Evolutionary conservation across 2,329 filamentous ascomycete genomes (phyloP).

Genomic region (Nemania sp.): DNA sequence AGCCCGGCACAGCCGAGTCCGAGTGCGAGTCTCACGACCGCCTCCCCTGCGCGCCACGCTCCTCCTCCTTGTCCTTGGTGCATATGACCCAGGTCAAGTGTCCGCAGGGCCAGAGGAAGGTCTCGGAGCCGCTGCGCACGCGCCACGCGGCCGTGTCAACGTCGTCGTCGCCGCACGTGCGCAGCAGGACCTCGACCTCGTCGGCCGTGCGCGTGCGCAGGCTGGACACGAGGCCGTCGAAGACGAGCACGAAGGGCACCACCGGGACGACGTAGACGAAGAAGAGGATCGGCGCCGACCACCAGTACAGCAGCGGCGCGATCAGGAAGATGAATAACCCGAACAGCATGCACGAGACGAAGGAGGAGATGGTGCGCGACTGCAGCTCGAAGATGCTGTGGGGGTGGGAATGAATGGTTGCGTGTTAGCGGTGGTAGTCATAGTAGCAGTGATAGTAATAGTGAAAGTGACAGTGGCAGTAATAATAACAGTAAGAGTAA

Average conservation of each 20-base stretch:
- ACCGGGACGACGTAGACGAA: conserved; percentile 71
- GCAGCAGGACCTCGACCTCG: conserved; percentile 66
- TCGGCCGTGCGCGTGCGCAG: conserved; percentile 68
- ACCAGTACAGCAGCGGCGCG: conserved; percentile 57
- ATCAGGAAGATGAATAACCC: conserved; percentile 56
- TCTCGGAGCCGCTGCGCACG: conserved; percentile 51
- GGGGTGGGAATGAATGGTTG: too few species aligned
- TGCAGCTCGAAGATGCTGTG: conserved; percentile 73
- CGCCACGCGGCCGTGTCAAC: conserved; percentile 49
- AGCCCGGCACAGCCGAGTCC: background rate
- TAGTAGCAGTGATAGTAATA: too few species aligned
- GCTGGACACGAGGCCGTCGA: conserved; percentile 71
- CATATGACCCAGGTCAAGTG: conserved; percentile 58
- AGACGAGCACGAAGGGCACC: conserved; percentile 68
- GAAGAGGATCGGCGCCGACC: conserved; percentile 55
- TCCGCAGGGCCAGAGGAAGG: conserved; percentile 56
- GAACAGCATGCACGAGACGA: conserved; percentile 58
- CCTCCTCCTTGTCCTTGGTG: conserved; percentile 46
- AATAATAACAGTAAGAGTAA: too few species aligned
- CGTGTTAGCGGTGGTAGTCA: background rate
- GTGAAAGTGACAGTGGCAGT: too few species aligned
- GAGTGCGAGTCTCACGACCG: too few species aligned
- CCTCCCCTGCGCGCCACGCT: background rate
- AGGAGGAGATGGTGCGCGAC: conserved; percentile 60
- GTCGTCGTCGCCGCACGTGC: conserved; percentile 52